phyloP scores from a whole-genome alignment of 768 basidiomycete species.

The Guyanaporus albipodus region DNA sequence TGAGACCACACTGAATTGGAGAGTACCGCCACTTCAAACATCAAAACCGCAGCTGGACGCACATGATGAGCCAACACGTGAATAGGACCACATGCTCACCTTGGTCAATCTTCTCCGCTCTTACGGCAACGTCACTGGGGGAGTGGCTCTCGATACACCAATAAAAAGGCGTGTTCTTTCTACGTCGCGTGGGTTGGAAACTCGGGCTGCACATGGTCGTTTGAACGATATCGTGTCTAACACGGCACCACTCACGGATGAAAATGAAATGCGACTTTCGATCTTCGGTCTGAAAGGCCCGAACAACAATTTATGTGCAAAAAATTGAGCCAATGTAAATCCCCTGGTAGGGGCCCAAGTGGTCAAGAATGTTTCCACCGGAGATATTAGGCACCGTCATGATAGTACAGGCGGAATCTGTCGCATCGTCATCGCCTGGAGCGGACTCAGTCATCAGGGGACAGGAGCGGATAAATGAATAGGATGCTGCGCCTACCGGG shows the following conservation, averaged over 20 bases:
- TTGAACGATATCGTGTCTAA: neutral
- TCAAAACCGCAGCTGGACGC: neutral
- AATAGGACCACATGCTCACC: neutral
- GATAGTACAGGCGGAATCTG: conserved; percentile 51
- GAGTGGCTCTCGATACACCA: no score
- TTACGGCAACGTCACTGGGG: no score
- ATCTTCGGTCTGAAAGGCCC: neutral
- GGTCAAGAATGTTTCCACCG: conserved; percentile 46
- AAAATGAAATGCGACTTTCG: conserved; percentile 1
- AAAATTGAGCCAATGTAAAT: conserved; percentile 51
- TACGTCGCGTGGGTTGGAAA: neutral
- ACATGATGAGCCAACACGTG: conserved; percentile 3
- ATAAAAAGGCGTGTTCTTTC: no score
- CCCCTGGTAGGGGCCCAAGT: conserved; percentile 56
- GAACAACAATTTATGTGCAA: conserved; percentile 23
- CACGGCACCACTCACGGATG: neutral
- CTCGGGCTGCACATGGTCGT: neutral
- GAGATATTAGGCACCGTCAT: conserved; percentile 51
- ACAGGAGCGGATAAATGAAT: neutral
- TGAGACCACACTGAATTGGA: neutral
- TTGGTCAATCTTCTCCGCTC: no score
- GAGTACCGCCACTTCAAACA: neutral
- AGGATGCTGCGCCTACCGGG: conserved; percentile 29
- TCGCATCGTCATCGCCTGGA: conserved; percentile 52
- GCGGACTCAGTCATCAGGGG: neutral